phyloP scores from a whole-genome alignment of 2,329 filamentous ascomycete species.

The Thermothelomyces thermophilus region DNA sequence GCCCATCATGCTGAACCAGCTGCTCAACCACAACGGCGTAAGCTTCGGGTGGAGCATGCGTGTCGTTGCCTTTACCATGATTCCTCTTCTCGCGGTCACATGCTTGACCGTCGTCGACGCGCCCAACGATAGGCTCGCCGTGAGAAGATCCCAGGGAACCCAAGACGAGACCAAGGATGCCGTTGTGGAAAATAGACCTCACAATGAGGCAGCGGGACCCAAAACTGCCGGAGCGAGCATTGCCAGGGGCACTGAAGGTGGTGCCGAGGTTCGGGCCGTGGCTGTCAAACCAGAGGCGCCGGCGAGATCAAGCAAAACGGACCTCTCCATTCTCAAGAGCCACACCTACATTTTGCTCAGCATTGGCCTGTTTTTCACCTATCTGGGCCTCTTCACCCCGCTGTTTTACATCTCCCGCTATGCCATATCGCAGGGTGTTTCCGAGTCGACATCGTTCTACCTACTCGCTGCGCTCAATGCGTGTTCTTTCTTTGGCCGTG shows the following conservation, averaged over 20 bases:
- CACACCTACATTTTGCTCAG: too few relatives aligned
- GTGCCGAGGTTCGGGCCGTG: too few relatives aligned
- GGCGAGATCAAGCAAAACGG: too few relatives aligned
- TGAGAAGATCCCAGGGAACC: too few relatives aligned
- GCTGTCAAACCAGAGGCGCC: too few relatives aligned
- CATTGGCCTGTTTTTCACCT: conserved; percentile 37
- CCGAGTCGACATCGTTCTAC: conserved; percentile 54
- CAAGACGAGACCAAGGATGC: conserved; percentile 29
- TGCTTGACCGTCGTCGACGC: conserved; percentile 29
- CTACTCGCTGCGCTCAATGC: conserved; percentile 62
- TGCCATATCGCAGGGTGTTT: conserved; percentile 46
- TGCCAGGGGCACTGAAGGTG: too few relatives aligned
- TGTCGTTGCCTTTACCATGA: conserved; percentile 44
- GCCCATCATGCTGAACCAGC: conserved; percentile 39
- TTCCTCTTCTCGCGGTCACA: conserved; percentile 37
- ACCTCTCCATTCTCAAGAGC: too few relatives aligned
- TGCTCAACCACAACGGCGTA: conserved; percentile 40
- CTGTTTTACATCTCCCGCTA: conserved; percentile 56
- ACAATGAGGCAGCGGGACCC: too few relatives aligned
- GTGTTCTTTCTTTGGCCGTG: conserved; percentile 38
- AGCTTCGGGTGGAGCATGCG: conserved; percentile 48
- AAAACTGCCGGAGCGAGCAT: too few relatives aligned
- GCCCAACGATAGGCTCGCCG: too few relatives aligned
- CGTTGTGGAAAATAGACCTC: too few relatives aligned
- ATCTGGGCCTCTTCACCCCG: conserved; percentile 47